phyloP scores from a whole-genome alignment of 2,329 filamentous ascomycete genomes.

The Ophiosphaerella narmari region DNA sequence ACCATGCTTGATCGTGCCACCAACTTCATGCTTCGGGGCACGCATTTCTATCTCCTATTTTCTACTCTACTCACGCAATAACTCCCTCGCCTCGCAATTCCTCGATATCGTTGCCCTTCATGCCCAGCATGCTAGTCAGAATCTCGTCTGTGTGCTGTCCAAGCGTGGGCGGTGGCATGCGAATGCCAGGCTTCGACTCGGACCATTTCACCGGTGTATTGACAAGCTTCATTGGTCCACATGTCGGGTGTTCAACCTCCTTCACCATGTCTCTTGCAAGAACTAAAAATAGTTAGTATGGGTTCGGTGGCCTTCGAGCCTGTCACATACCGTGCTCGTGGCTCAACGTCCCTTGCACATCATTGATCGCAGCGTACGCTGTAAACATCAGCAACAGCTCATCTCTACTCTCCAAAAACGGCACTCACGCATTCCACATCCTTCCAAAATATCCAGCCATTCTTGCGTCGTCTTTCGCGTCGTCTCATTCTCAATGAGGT shows the following conservation, averaged over 20 bases:
- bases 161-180: slow-evolving; percentile 79
- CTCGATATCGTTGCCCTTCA: slow-evolving; percentile 38
- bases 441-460: slow-evolving; percentile 86
- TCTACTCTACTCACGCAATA: slow-evolving; percentile 27
- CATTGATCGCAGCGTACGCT: slow-evolving; percentile 89
- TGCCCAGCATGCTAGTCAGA: slow-evolving; percentile 34
- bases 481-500: slow-evolving; percentile 76
- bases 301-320: background rate
- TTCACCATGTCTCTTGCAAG: slow-evolving; percentile 85
- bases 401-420: background rate
- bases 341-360: slow-evolving; percentile 81
- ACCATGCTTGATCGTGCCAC: too few species aligned
- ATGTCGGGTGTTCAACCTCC: slow-evolving; percentile 79
- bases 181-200: slow-evolving; percentile 74
- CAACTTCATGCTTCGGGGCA: too few species aligned
- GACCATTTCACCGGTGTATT: slow-evolving; percentile 97
- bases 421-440: slow-evolving; percentile 75
- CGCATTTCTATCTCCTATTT: too few species aligned
- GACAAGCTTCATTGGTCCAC: slow-evolving; percentile 85
- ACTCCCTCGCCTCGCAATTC: slow-evolving; percentile 41
- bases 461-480: slow-evolving; percentile 78
- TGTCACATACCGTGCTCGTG: slow-evolving; percentile 74
- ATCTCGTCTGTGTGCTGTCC: slow-evolving; percentile 54
- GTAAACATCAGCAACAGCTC: slow-evolving; percentile 4
- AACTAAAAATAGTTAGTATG: slow-evolving; percentile 47